phyloP scores from a whole-genome alignment of 495 filamentous ascomycete species.

The Alectoria sarmentosa region DNA sequence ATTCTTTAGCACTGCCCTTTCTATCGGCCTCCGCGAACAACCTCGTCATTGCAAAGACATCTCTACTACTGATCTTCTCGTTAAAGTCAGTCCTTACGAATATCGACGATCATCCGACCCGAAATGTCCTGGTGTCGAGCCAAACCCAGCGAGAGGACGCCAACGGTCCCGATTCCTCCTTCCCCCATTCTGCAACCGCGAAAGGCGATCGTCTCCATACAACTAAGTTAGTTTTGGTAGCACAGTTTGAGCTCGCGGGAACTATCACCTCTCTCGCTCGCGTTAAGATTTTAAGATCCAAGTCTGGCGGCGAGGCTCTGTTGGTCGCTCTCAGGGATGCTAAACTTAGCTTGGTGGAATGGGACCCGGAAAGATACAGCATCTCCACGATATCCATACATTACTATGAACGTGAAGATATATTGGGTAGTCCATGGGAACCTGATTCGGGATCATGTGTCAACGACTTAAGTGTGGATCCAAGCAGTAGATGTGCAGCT shows the following conservation, averaged over 20 bases:
- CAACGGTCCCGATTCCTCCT: conserved; percentile 12
- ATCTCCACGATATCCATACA: conserved; percentile 90
- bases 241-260: conserved; percentile 74
- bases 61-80: conserved; percentile 82
- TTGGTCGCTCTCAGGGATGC: conserved; percentile 81
- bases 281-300: conserved; percentile 60
- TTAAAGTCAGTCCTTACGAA: conserved; percentile 40
- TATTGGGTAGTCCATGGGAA: conserved; percentile 67
- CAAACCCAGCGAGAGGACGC: neutral
- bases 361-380: conserved; percentile 72
- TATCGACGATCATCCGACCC: conserved; percentile 38
- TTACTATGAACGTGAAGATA: conserved; percentile 93
- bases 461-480: conserved; percentile 81
- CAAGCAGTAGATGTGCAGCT: conserved; percentile 83
- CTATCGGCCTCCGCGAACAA: conserved; percentile 68
- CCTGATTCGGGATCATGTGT: conserved; percentile 59
- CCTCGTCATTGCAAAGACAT: conserved; percentile 80
- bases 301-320: conserved; percentile 78
- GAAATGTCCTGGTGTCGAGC: conserved; percentile 4
- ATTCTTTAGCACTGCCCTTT: conserved; percentile 76
- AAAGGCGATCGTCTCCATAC: conserved; percentile 51
- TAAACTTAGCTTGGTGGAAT: conserved; percentile 87
- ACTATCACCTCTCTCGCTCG: conserved; percentile 74
- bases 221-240: conserved; percentile 77
- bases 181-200: conserved; percentile 10